Evolutionary conservation across 441 rosid species (phyloP), one percentile per base, ranked within the genome.

Genomic region (Syzygium malaccense): DNA sequence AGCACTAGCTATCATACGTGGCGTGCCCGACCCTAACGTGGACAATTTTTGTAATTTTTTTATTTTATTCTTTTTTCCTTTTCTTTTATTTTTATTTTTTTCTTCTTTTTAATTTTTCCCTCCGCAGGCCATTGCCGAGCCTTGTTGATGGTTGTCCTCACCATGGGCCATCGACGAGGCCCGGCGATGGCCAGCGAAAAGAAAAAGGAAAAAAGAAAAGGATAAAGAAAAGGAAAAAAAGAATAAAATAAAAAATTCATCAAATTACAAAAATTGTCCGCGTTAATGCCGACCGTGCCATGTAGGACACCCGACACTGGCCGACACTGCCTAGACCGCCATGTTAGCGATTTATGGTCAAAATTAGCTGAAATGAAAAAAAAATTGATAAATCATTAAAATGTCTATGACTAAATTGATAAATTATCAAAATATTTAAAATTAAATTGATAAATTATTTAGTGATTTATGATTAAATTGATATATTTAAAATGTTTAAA

Each of bases 221-320:
- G 41, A 37, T 5, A 37, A 37, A 37, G 41, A 12, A 13, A 28
- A 28, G 1, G 30, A 26, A 60, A 60, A 60, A 28, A 14, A 13
- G 7, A 28, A 28, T 28, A 13, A 60, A 28, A 6, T 7, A 28
- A 28, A 60, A n/a, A 60, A 3, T 26, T 26, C 32, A 60, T 13
- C 5, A 60, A 60, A 14, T 5, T 10, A 26, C 12, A 60, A 3
- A 28, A 60, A 28, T 28, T 60, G 0, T 28, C 18, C 0, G 0
- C 18, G 0, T n/a, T 15, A 62, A 2, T 0, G 7, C 1, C 5
- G 8, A 30, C 17, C 3, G 0, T 64, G 5, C 2, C 20, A 15
- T 4, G 0, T 64, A 2, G 0, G 4, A 62, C n/a, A 1, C 3
- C 4, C 8, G 4, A 2, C 14, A 0, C 0, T 62, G 1, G 9